A percentile compares a stretch with the other conserved stretches of the same genome.
Conservation (phyloP, 2,329 filamentous ascomycete species). For the Colletotrichum lini region DNA sequence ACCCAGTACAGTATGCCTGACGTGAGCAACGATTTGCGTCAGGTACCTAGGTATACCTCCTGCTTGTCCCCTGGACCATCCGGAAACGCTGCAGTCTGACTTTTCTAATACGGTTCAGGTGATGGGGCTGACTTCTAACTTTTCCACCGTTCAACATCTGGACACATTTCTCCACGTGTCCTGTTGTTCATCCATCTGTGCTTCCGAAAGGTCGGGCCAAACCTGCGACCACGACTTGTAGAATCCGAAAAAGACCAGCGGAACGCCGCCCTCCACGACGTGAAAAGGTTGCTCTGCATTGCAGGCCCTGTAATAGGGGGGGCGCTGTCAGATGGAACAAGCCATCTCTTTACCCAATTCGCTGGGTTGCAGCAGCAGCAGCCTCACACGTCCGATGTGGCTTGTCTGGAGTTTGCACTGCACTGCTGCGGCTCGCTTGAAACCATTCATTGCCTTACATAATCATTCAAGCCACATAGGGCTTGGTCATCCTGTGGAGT, state of each 20-base stretch:
- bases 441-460: not conserved
- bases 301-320: not conserved
- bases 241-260: slow-evolving; percentile 20
- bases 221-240: not conserved
- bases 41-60: not conserved
- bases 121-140: not conserved
- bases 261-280: slow-evolving; percentile 28
- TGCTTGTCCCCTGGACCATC: not conserved
- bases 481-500: slow-evolving; percentile 34
- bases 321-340: too few relatives aligned
- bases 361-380: not conserved
- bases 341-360: not conserved
- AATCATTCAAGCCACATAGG: slow-evolving; percentile 30
- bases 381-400: not conserved
- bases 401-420: not conserved
- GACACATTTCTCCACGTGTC: not conserved
- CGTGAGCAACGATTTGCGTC: not conserved
- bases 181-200: not conserved
- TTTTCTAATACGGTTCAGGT: not conserved
- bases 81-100: not conserved
- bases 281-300: not conserved
- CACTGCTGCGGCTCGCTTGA: too few relatives aligned
- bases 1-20: not conserved
- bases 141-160: not conserved
- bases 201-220: not conserved